Base-by-base conservation (phyloP, 495 filamentous ascomycete genomes). In the Pyrenula massariospora region DNA sequence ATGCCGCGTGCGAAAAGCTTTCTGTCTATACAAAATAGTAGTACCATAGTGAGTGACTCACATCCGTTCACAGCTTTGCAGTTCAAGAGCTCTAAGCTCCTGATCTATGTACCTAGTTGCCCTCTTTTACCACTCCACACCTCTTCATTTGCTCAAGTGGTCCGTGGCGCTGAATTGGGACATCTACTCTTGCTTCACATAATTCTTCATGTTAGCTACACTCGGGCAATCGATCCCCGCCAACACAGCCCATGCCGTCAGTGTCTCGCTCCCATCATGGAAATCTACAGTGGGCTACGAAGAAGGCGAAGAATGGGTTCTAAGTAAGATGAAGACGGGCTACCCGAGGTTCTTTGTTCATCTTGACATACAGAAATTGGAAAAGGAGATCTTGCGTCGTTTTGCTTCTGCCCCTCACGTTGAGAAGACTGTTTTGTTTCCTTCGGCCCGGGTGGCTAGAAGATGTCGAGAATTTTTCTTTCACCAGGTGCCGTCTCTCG, bases 311-410 rank as follows among this genome's bases (percentile, higher is more conserved):
- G 76, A 84, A 55, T 91, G 89, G 87, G 86, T 98, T 11, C 56
- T 94, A 42, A 79, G 76, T 57, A 86, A 85, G 63, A 88, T 98
- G 88, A 77, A 83, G 59, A 94, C 86, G 22, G 93, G 93, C 48
- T 98, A 98, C 71, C 93, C 93, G 57, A 80, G 92, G 55, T 97
- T 97, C 73, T 96, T 95, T 73, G 84, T 98, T 54, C 88, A 97
- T 68, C 84, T 82, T 62, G 80, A 74, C 61, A 96, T 97, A 59
- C 78, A 85, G 62, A 78, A 80, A 22, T 85, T 98, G 55, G 84
- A 82, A 24, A 66, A 68, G 25, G 81, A 86, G 52, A 77, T 96
- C 23, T 68, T 87, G n/a, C 70, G 73, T 24, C 77, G 74, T 52
- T 75, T 84, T 64, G 90, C 31, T 42, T 15, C 88, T 5, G 67